A percentile compares a stretch with the other conserved stretches of the same genome.
phyloP scores from a whole-genome alignment of 495 filamentous ascomycete genomes.

The Pseudomonodictys pantanalensis region DNA sequence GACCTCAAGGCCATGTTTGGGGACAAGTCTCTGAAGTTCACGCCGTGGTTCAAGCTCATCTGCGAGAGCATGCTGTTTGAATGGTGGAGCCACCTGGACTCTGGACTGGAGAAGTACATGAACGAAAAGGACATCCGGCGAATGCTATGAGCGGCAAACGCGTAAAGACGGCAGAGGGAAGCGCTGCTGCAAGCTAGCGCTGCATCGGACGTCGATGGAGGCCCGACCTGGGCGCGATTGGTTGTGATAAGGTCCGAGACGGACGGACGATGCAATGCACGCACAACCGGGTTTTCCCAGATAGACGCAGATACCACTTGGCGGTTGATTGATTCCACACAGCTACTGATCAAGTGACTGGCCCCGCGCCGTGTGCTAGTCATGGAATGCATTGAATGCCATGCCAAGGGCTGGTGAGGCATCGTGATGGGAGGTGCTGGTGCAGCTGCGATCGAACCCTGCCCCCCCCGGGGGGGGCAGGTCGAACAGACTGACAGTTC shows the following conservation, averaged over 20 bases:
- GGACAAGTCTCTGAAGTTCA: conserved; percentile 77
- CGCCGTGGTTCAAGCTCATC: conserved; percentile 99
- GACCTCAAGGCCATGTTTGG: conserved; percentile 84
- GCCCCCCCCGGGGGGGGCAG: too few species aligned
- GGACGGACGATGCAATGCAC: conserved; percentile 15
- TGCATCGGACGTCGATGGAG: too few species aligned
- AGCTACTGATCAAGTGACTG: conserved; percentile 13
- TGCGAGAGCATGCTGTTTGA: conserved; percentile 97
- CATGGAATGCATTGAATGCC: conserved; percentile 20
- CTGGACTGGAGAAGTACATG: conserved; percentile 74
- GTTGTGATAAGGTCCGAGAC: too few species aligned
- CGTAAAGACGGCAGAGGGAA: too few species aligned
- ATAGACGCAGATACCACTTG: conserved; percentile 14
- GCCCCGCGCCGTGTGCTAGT: conserved; percentile 28
- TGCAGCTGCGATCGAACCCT: too few species aligned
- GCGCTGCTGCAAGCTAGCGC: too few species aligned
- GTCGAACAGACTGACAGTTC: too few species aligned
- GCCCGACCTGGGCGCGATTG: too few species aligned
- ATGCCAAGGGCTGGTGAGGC: conserved; percentile 8
- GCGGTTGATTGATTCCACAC: conserved; percentile 3
- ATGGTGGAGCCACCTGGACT: conserved; percentile 91
- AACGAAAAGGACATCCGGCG: conserved; percentile 83
- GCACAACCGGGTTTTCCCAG: conserved; percentile 15
- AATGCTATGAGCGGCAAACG: conserved; percentile 55
- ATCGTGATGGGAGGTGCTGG: too few species aligned